Conservation (phyloP, 2,329 filamentous ascomycete genomes). For the Alternaria atra region DNA sequence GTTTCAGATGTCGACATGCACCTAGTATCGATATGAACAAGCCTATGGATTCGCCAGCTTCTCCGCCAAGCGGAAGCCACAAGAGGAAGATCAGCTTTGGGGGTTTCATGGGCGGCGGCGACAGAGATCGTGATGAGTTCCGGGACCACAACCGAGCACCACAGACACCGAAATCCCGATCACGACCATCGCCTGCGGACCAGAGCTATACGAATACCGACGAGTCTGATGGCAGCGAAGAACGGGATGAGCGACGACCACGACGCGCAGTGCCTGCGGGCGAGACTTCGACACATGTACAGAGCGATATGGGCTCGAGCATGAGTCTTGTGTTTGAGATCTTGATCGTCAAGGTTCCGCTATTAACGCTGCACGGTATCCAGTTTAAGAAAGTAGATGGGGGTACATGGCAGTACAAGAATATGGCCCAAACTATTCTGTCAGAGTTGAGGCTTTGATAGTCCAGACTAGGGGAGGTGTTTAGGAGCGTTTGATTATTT, state of each 20-base stretch:
- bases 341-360: constrained; percentile 94
- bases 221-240: constrained; percentile 76
- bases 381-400: constrained; percentile 97
- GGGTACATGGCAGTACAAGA: constrained; percentile 98
- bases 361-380: constrained; percentile 91
- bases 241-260: constrained; percentile 58
- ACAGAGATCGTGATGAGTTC: constrained; percentile 71
- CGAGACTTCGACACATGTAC: constrained; percentile 91
- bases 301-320: constrained; percentile 85
- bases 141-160: constrained; percentile 67
- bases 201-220: constrained; percentile 88
- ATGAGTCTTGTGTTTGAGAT: constrained; percentile 93
- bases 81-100: constrained; percentile 85
- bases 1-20: constrained; percentile 86
- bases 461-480: not conserved
- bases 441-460: constrained; percentile 67
- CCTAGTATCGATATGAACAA: constrained; percentile 89
- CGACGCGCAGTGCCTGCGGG: constrained; percentile 66
- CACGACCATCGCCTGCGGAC: constrained; percentile 63
- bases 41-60: constrained; percentile 65
- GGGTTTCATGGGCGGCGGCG: constrained; percentile 67
- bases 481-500: constrained; percentile 6
- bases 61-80: constrained; percentile 60
- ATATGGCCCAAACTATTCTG: constrained; percentile 95
- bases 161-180: constrained; percentile 58